Base-by-base conservation (phyloP, 495 filamentous ascomycete species). In the Neurospora tetraspora region DNA sequence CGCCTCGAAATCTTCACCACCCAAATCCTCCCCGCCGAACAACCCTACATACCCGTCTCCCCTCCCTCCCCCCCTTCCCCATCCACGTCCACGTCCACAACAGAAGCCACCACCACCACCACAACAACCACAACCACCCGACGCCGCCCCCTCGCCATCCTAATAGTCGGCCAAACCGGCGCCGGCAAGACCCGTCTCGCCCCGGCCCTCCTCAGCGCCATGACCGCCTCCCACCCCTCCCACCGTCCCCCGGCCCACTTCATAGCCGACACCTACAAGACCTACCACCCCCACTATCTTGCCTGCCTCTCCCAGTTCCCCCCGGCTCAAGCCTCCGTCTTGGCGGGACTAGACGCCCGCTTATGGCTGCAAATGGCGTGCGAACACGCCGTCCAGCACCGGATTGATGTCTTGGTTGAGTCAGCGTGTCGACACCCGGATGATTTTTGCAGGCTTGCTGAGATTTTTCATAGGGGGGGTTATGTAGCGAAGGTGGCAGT, bases 201-300 rank as follows among this genome's bases (percentile, higher is more conserved):
- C 81, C 8, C 71, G 34, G 34, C 70, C 23, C 71, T 83, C 68
- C 71, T 72, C 40, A 4, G 31, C 23, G 73, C 79, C 72, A 39
- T 83, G 38, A 20, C 47, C 68, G 39, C 23, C 4, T 70, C 68
- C 39, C 12, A 36, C 39, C 53, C 34, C 14, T 20, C 40, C 9
- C 59, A 73, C 39, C 43, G 12, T 9, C 0, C 34, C 1, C 75
- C 74, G 34, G 76, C 76, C 4, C 82, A 84, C 76, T 77, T 84
- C 70, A 79, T 83, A 70, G 81, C 82, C 39, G 82, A 84, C 80
- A 80, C 79, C 14, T 84, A 82, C 81, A 84, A 84, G 69, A 79
- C 80, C n/a, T 80, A 82, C 76, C 82, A 84, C 75, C 82, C 82
- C 0, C 36, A 71, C 39, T 82, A 82, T 2, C 68, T 1, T 74